A percentile compares a stretch with the other conserved stretches of the same genome.
These are phyloP conservation scores for Phytomonas sp. DNA, from an alignment of 208 protist species.

Conservation along the genomic window DNA sequence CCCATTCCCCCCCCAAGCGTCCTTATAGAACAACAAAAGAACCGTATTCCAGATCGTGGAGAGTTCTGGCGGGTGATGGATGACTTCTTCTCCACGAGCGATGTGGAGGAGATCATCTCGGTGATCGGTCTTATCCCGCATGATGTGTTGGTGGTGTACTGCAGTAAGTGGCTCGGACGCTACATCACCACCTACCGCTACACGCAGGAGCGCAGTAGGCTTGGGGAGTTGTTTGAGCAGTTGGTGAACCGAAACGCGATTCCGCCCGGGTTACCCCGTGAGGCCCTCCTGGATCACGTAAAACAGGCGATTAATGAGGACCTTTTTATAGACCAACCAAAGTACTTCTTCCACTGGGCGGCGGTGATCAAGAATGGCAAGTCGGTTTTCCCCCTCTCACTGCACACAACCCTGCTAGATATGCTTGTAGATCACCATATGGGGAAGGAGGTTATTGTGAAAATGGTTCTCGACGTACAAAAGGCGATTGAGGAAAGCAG, in stretches of 20 bases:
- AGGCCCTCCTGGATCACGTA: constrained; percentile 54
- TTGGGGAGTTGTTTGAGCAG: constrained; percentile 73
- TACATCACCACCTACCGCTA: constrained; percentile 71
- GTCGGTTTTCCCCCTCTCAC: constrained; percentile 43
- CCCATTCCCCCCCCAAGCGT: background rate
- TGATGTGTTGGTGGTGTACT: constrained; percentile 44
- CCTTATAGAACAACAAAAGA: constrained; percentile 5
- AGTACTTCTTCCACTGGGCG: constrained; percentile 75
- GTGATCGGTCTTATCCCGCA: constrained; percentile 30
- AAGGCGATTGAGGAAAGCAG: constrained; percentile 19
- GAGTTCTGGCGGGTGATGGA: constrained; percentile 75
- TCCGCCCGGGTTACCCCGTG: constrained; percentile 28
- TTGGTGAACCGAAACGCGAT: constrained; percentile 39
- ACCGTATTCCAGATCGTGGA: constrained; percentile 33
- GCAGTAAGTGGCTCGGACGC: constrained; percentile 42
- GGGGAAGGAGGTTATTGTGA: constrained; percentile 23
- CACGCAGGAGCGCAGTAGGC: constrained; percentile 45
- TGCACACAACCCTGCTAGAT: constrained; percentile 70
- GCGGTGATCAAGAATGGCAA: constrained; percentile 52
- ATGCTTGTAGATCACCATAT: constrained; percentile 53
- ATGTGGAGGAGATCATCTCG: constrained; percentile 41
- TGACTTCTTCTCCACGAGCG: constrained; percentile 63
- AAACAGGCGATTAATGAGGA: constrained; percentile 51
- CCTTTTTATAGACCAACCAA: constrained; percentile 57
- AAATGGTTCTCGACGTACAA: constrained; percentile 47